Evolutionary conservation across 768 basidiomycete species (phyloP).

Genomic region (Kwoniella sp.): DNA sequence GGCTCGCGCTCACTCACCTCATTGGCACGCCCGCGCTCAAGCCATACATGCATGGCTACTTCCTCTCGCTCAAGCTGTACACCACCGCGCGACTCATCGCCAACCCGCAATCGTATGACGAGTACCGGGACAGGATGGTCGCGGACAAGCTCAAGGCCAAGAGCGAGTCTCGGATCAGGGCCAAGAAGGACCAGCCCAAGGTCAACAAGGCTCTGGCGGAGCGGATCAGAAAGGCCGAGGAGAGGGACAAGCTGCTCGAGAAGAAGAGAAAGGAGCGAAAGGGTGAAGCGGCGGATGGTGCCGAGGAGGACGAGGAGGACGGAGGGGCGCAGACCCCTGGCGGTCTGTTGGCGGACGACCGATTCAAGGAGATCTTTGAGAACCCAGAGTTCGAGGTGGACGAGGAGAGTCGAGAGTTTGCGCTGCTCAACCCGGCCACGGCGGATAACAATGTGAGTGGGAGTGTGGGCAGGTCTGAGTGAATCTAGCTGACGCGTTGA

Average conservation of each 20-base stretch:
- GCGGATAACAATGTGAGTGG: conserved; percentile 56
- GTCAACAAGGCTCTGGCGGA: conserved; percentile 84
- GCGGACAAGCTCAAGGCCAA: conserved; percentile 87
- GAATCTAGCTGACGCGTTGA: not conserved
- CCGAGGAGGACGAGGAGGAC: conserved; percentile 9
- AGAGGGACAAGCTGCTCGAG: conserved; percentile 57
- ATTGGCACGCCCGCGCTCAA: conserved; percentile 91
- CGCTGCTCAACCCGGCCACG: conserved; percentile 85
- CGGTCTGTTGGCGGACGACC: conserved; percentile 60
- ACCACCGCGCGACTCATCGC: conserved; percentile 91
- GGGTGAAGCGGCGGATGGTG: conserved; percentile 47
- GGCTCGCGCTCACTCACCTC: conserved; percentile 90
- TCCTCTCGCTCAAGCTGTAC: conserved; percentile 90
- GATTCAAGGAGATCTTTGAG: conserved; percentile 85
- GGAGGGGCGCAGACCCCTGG: conserved; percentile 20
- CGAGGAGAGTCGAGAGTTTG: conserved; percentile 78
- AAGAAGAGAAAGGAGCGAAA: conserved; percentile 55
- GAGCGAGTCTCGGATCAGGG: conserved; percentile 84
- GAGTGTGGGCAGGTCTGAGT: not conserved
- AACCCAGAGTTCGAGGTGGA: conserved; percentile 90
- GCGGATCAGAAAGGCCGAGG: conserved; percentile 59
- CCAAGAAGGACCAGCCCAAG: conserved; percentile 69
- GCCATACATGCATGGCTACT: conserved; percentile 99
- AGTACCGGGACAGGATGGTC: conserved; percentile 83
- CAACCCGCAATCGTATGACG: conserved; percentile 92